Base-by-base conservation (phyloP, 2,329 filamentous ascomycete genomes). In the Colletotrichum sp. region DNA sequence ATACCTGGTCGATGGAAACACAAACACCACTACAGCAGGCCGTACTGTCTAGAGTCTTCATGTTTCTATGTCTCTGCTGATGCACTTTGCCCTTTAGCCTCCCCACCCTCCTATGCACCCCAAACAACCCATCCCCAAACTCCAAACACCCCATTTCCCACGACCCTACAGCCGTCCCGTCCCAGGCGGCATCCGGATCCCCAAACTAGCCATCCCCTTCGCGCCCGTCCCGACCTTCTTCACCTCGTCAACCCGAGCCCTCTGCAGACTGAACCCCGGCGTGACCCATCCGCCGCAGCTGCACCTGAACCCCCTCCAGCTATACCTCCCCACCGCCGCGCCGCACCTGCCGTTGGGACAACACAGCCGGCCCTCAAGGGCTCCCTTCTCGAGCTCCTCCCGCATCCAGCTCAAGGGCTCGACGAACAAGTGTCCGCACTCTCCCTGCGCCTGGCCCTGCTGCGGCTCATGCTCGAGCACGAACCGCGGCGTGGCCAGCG, bases 341-440 rank as follows among this genome's bases (percentile, higher is more conserved):
- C 91, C 92, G 84, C 97, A 99, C 81, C 93, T 94, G 11, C 83
- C 75, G 79, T 93, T 94, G 12, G 97, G 96, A 81, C 97, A 99
- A 75, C 93, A 91, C 36, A 99, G 88, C 12, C 96, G 92, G 29
- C 97, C 97, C 76, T 96, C 95, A 29, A 99, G 89, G 77, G 93
- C 92, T 32, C 95, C 96, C 81, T 94, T 91, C 80, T 96, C 94
- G 5, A 99, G 91, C 80, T 93, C 93, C 1, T 93, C 88, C 8
- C 95, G 92, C 97, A 99, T 99, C 97, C 97, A 99, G 16, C 95
- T 95, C 39, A 99, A 88, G 1, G 97, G 95, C 81, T 99, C 96
- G 78, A 99, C 86, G 85, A 98, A 99, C 83, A 96, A 92, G 84
- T 99, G 96, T 25, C 94, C 93, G 81, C 97, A 99, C 36, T 81